A percentile compares a stretch with the other conserved stretches of the same genome.
phyloP scores from a whole-genome alignment of 805 yeast species.

The Nakazawaea wickerhamii region DNA sequence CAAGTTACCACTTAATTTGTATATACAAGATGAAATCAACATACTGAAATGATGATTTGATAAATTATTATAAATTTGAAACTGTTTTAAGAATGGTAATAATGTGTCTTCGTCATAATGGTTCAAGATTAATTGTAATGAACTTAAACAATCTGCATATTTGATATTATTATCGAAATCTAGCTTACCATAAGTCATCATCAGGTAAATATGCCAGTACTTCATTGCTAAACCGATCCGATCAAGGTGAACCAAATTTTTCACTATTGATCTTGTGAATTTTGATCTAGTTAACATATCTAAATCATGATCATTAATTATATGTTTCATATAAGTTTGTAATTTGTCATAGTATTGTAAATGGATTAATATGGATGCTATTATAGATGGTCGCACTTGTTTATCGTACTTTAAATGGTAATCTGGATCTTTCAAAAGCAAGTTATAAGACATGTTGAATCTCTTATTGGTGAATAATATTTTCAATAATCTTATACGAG shows the following conservation, averaged over 20 bases:
- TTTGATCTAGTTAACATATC: neutral
- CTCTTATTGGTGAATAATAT: slow-evolving; percentile 4
- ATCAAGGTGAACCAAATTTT: slow-evolving; percentile 2
- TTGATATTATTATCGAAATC: slow-evolving; percentile 6
- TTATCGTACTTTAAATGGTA: neutral
- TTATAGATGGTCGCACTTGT: slow-evolving; percentile 2
- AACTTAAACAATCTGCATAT: neutral
- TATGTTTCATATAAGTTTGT: slow-evolving; percentile 1
- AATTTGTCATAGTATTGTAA: neutral
- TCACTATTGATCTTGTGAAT: slow-evolving; percentile 5
- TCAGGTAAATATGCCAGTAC: slow-evolving; percentile 5
- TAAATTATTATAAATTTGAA: slow-evolving; percentile 1
- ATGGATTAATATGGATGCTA: slow-evolving; percentile 4
- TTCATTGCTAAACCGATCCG: slow-evolving; percentile 3
- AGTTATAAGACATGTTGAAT: neutral
- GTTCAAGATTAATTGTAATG: slow-evolving; percentile 4
- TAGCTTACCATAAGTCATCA: slow-evolving; percentile 8
- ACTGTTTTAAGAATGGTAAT: slow-evolving; percentile 3
- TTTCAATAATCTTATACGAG: slow-evolving; percentile 3
- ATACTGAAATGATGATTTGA: slow-evolving; percentile 12
- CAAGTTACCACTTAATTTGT: neutral
- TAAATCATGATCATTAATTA: neutral
- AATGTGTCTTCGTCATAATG: neutral
- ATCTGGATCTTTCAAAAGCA: neutral
- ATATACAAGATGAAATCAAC: slow-evolving; percentile 10